phyloP scores from a whole-genome alignment of 306 rosid genomes.

The Mimosa pudica region DNA sequence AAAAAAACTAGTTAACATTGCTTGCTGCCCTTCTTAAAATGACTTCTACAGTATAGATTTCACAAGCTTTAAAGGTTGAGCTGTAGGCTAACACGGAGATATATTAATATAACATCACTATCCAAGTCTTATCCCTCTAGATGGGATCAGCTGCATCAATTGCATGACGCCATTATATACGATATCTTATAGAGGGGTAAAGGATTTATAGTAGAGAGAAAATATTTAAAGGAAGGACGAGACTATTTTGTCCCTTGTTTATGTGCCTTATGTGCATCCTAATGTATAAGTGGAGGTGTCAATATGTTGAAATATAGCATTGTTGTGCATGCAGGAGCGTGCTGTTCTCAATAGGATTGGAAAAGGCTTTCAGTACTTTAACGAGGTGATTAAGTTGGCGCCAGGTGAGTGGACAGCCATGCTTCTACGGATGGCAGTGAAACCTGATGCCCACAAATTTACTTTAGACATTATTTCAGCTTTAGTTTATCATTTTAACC shows the following conservation, averaged over 20 bases:
- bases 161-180: too few species aligned
- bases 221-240: neutral
- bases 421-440: conserved; percentile 72
- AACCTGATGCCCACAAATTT: conserved; percentile 80
- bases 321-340: conserved; percentile 55
- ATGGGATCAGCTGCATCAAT: too few species aligned
- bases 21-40: neutral
- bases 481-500: conserved; percentile 52
- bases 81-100: neutral
- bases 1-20: neutral
- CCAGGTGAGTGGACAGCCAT: conserved; percentile 82
- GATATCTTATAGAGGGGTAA: neutral
- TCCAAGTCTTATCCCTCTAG: too few species aligned
- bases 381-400: conserved; percentile 72
- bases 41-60: neutral
- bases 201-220: conserved; percentile 12
- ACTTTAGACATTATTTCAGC: conserved; percentile 65
- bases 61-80: conserved; percentile 13
- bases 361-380: conserved; percentile 59
- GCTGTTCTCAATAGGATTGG: conserved; percentile 57
- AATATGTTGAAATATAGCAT: conserved; percentile 15
- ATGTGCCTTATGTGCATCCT: neutral
- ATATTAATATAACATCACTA: too few species aligned
- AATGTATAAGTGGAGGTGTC: conserved; percentile 1
- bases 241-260: neutral